These are phyloP conservation scores for Calonectria fujianensis DNA, from an alignment of 2,329 filamentous ascomycete genomes.

Conservation along the genomic window DNA sequence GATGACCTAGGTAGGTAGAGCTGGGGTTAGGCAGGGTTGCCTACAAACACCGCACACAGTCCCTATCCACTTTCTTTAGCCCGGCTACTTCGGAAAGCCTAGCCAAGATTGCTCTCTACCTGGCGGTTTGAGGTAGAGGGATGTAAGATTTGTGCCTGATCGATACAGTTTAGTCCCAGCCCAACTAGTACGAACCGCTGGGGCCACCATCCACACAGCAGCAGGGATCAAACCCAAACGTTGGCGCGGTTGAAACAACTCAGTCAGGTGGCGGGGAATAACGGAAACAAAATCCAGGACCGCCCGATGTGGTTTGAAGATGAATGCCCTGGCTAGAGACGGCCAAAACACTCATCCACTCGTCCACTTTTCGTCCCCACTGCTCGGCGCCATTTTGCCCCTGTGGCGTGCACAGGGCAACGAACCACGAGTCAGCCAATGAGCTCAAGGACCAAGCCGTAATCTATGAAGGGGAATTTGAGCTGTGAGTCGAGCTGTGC, in stretches of 20 bases:
- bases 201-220: not conserved
- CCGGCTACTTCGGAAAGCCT: not conserved
- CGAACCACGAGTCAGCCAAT: not conserved
- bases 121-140: not conserved
- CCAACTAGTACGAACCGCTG: not conserved
- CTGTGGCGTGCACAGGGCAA: not conserved
- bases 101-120: not conserved
- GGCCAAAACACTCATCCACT: not conserved
- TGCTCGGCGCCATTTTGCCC: not conserved
- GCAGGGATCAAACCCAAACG: not conserved
- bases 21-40: not conserved
- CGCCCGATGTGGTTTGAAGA: not conserved
- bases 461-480: not conserved
- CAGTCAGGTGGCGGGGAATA: not conserved
- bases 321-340: not conserved
- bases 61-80: too few species aligned
- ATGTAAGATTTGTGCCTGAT: not conserved
- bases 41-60: not conserved
- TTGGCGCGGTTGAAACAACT: not conserved
- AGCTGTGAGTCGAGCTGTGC: not conserved
- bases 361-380: not conserved
- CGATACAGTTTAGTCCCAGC: not conserved
- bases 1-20: not conserved
- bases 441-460: not conserved
- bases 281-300: constrained; percentile 1